Percentiles rank a stretch among this genome's conserved stretches.
Evolutionary conservation across 768 basidiomycete genomes (phyloP).

Genomic region (Leccinum ochraceum): DNA sequence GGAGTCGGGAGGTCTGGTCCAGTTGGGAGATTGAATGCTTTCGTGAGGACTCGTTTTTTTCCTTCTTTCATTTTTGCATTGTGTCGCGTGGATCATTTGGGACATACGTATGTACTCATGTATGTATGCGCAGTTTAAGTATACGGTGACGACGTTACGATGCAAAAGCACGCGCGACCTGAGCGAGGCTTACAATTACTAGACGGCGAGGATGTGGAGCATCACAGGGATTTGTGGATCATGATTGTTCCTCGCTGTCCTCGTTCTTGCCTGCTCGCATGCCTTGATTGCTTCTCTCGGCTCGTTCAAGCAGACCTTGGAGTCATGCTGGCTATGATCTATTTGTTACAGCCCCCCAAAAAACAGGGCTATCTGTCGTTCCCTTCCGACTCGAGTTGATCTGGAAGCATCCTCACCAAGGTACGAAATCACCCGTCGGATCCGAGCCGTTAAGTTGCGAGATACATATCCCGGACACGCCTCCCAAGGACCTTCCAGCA

Average conservation of each 20-base stretch:
- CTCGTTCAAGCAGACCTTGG: background rate
- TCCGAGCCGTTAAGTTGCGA: no score
- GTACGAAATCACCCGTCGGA: no score
- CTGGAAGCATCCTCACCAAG: background rate
- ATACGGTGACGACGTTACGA: background rate
- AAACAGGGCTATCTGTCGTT: background rate
- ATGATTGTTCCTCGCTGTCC: background rate
- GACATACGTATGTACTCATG: background rate
- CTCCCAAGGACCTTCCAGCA: no score
- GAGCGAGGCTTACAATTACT: background rate
- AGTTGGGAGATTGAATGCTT: constrained; percentile 21
- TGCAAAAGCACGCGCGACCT: background rate
- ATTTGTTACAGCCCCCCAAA: background rate
- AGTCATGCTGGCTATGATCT: background rate
- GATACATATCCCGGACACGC: no score
- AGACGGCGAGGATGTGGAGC: background rate
- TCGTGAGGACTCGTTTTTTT: background rate
- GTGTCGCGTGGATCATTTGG: background rate
- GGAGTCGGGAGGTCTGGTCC: constrained; percentile 59
- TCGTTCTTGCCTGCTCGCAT: background rate
- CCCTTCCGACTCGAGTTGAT: background rate
- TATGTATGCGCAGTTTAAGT: background rate
- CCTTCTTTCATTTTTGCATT: background rate
- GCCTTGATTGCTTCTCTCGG: background rate
- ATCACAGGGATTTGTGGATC: background rate